A percentile compares a stretch with the other conserved stretches of the same genome.
phyloP scores from a whole-genome alignment of 345 rosid species.

The Aethionema arabicum region DNA sequence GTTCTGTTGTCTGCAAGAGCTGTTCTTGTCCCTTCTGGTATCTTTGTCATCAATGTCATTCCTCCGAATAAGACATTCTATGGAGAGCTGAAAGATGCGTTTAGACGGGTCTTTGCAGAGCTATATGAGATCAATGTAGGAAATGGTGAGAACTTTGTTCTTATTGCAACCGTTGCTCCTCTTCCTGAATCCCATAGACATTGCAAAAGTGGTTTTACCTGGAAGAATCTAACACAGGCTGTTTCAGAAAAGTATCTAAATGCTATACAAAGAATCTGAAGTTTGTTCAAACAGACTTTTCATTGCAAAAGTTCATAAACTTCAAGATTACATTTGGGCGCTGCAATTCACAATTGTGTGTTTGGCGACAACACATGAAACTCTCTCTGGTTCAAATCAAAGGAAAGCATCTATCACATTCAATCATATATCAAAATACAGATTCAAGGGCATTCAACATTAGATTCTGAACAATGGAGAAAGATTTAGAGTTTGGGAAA shows the following conservation, averaged over 20 bases:
- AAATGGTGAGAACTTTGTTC: conserved; percentile 66
- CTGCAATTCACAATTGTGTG: no score
- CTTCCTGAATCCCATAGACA: conserved; percentile 21
- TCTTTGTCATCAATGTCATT: conserved; percentile 65
- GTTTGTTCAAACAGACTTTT: conserved; percentile 11
- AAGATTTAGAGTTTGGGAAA: conserved; percentile 45
- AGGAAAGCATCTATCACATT: no score
- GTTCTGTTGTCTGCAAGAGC: conserved; percentile 54
- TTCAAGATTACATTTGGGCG: no score
- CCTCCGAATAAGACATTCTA: conserved; percentile 50
- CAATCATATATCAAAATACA: no score
- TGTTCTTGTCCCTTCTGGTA: conserved; percentile 52
- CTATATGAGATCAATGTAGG: conserved; percentile 74
- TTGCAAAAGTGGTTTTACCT: conserved; percentile 33
- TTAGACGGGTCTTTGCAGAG: conserved; percentile 49
- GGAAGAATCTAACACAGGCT: conserved; percentile 32
- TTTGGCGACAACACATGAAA: no score
- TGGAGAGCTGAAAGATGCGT: conserved; percentile 37
- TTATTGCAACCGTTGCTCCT: conserved; percentile 45
- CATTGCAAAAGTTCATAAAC: conserved; percentile 17
- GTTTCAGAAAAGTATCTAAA: conserved; percentile 36
- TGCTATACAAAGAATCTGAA: conserved; percentile 31
- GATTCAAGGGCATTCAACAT: background rate
- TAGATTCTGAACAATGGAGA: background rate
- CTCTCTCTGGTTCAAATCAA: no score